Evolutionary conservation across 176 grass and related monocot genomes (phyloP), one percentile per base, ranked within the genome.

Genomic region (Avena eriantha): DNA sequence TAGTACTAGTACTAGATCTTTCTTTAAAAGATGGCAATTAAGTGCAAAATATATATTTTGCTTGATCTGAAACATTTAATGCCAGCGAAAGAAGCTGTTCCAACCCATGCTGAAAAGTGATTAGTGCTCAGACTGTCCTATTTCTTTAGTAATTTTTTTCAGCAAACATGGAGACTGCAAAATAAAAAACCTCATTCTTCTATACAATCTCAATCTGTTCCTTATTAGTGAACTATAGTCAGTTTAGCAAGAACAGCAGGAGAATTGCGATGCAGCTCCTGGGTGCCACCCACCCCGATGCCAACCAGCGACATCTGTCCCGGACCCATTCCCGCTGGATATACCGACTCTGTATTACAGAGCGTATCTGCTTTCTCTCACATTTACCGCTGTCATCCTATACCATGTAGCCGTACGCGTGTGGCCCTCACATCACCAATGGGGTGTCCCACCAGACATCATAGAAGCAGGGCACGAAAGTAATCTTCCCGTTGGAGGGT

Each of bases 151-250:
- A 12, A 29, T 29, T 63, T 17, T 84, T 59, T 79, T 51, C 4
- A 17, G 33, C 48, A 8, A 83, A 4, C 14, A 84, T 54, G 34
- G 19, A 21, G 22, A 71, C 19, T 63, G 56, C 3, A 58, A 76
- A 60, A 78, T 78, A 46, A 14, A 48, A 61, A 43, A 50, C 33
- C n/a, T 88, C 14, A 15, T 68, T 49, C 22, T 76, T 39, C 70
- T 57, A 74, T 73, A 24, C 4, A 12, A 0, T 77, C 5, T 48
- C 1, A 61, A 61, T 61, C 3, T 12, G 24, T 6, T 33, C 26
- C 64, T 34, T 67, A 34, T 35, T 67, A 34, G 63, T 7, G 5
- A 33, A 66, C 5, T 29, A 64, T 34, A 67, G 3, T 67, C 14
- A 67, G 24, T 34, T 67, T 67, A 67, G 29, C 64, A 34, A 35